Conservation (phyloP, 78 protist genomes). For the Dictyostelium brefeldianum region DNA sequence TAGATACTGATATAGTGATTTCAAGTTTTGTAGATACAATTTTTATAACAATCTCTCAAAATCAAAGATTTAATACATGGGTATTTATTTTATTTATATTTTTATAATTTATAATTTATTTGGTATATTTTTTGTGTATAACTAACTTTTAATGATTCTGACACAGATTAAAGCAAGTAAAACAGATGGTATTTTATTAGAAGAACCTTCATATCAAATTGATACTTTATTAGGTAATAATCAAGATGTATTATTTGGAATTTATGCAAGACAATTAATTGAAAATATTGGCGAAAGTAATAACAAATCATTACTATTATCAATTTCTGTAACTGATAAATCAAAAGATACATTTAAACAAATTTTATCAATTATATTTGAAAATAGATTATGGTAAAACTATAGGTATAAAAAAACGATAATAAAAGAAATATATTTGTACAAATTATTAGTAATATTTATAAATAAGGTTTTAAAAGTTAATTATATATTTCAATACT, state of each 20-base stretch:
- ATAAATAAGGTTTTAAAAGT: neutral
- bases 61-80: slow-evolving; percentile 60
- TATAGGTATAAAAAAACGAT: neutral
- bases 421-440: neutral
- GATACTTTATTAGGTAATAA: slow-evolving; percentile 49
- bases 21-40: slow-evolving; percentile 24
- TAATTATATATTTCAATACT: neutral
- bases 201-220: slow-evolving; percentile 54
- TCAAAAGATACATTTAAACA: slow-evolving; percentile 67
- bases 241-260: slow-evolving; percentile 38
- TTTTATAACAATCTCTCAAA: slow-evolving; percentile 52
- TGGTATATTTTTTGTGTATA: neutral
- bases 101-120: no score
- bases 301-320: slow-evolving; percentile 28
- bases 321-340: slow-evolving; percentile 47
- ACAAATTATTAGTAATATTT: neutral
- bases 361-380: slow-evolving; percentile 16
- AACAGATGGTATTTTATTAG: slow-evolving; percentile 19
- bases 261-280: slow-evolving; percentile 75
- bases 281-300: slow-evolving; percentile 29
- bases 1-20: slow-evolving; percentile 44
- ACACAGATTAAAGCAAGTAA: slow-evolving; percentile 54
- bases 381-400: slow-evolving; percentile 58
- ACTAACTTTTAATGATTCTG: no score
- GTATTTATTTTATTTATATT: neutral